phyloP scores from a whole-genome alignment of 2,329 filamentous ascomycete genomes.

The Epichloe elymi region DNA sequence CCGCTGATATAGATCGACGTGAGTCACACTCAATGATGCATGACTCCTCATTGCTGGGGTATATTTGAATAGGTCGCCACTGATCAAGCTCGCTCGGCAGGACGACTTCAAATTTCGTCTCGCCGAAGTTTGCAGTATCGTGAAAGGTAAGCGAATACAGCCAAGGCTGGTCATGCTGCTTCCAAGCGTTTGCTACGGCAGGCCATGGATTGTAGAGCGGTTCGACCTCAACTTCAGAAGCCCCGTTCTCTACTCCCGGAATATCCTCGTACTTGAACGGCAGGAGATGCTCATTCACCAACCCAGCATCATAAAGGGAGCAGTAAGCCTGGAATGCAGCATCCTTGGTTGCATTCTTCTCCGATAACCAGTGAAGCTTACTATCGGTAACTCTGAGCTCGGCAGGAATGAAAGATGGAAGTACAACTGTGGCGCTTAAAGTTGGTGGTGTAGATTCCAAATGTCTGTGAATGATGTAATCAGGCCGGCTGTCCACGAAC shows the following conservation, averaged over 20 bases:
- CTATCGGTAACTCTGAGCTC: constrained; percentile 16
- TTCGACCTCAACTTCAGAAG: constrained; percentile 21
- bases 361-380: constrained; percentile 47
- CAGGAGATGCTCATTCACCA: constrained; percentile 68
- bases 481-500: constrained; percentile 52
- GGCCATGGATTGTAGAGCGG: constrained; percentile 34
- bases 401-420: constrained; percentile 58
- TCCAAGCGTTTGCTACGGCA: constrained; percentile 30
- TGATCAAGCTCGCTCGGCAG: constrained; percentile 30
- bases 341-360: constrained; percentile 64
- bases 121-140: constrained; percentile 16
- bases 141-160: constrained; percentile 20
- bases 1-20: constrained; percentile 8
- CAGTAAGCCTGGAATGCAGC: constrained; percentile 72
- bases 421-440: constrained; percentile 47
- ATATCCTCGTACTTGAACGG: constrained; percentile 40
- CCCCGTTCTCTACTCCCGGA: constrained; percentile 24
- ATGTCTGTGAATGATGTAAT: constrained; percentile 45
- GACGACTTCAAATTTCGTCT: constrained; percentile 25
- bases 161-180: constrained; percentile 9
- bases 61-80: constrained; percentile 24
- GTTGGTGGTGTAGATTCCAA: constrained; percentile 13
- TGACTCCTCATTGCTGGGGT: constrained; percentile 21
- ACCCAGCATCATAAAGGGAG: constrained; percentile 51
- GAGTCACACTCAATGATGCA: constrained; percentile 20